Evolutionary conservation across 2,329 filamentous ascomycete genomes (phyloP).

Genomic region (Cytospora mali): DNA sequence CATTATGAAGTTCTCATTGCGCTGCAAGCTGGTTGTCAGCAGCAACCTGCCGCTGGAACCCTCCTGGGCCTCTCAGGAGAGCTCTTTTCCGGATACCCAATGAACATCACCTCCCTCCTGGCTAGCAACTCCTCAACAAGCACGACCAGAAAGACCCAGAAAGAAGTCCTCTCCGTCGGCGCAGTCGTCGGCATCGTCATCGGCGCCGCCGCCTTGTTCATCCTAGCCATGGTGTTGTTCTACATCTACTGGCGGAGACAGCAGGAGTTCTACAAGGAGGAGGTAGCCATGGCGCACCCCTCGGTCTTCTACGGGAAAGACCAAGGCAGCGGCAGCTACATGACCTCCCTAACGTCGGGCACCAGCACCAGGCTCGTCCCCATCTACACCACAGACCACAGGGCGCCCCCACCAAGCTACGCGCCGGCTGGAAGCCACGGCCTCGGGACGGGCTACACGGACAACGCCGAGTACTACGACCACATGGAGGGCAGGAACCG

Average conservation of each 20-base stretch:
- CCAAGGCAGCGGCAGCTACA: slow-evolving; percentile 29
- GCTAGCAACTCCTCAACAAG: slow-evolving; percentile 35
- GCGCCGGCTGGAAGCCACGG: neutral
- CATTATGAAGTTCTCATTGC: slow-evolving; percentile 48
- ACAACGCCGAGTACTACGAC: slow-evolving; percentile 47
- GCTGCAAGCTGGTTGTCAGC: slow-evolving; percentile 51
- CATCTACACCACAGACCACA: slow-evolving; percentile 12
- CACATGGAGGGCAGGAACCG: slow-evolving; percentile 36
- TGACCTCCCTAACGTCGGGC: slow-evolving; percentile 32
- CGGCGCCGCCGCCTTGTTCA: slow-evolving; percentile 47
- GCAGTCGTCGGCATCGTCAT: slow-evolving; percentile 58
- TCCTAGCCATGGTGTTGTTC: slow-evolving; percentile 48
- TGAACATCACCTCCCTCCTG: slow-evolving; percentile 44
- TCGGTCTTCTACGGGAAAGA: slow-evolving; percentile 21
- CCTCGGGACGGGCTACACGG: slow-evolving; percentile 29
- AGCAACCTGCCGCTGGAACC: slow-evolving; percentile 43
- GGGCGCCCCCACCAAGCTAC: slow-evolving; percentile 3
- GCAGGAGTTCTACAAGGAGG: slow-evolving; percentile 37
- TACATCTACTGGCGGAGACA: slow-evolving; percentile 52
- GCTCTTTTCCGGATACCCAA: slow-evolving; percentile 41
- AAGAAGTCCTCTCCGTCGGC: slow-evolving; percentile 44
- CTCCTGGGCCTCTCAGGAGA: slow-evolving; percentile 46
- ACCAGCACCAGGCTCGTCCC: slow-evolving; percentile 25
- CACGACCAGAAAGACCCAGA: slow-evolving; percentile 27
- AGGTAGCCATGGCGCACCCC: slow-evolving; percentile 26